These are phyloP conservation scores for Rhynchospora breviuscula DNA, from an alignment of 176 grass and related monocot species.

Conservation along the genomic window DNA sequence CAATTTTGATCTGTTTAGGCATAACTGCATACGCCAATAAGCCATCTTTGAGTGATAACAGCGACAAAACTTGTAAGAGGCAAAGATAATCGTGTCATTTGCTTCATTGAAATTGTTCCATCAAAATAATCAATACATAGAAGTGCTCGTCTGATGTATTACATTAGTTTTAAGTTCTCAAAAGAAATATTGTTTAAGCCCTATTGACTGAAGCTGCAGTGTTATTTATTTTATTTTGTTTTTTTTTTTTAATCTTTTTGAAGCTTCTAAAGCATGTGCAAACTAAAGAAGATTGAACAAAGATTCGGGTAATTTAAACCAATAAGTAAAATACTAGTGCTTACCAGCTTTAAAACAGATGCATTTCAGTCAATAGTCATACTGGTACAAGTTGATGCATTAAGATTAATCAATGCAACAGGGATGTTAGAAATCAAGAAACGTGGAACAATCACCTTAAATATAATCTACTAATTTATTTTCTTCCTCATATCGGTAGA, in stretches of 20 bases:
- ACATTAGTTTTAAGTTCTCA: background rate
- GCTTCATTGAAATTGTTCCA: background rate
- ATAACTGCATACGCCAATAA: too few relatives aligned
- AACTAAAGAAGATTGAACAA: background rate
- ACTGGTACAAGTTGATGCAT: background rate
- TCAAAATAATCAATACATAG: background rate
- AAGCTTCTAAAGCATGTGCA: too few relatives aligned
- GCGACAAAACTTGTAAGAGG: background rate
- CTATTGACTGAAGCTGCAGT: background rate
- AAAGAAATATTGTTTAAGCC: too few relatives aligned
- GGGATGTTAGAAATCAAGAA: background rate
- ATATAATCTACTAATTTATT: background rate
- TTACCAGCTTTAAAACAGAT: background rate
- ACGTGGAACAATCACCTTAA: background rate
- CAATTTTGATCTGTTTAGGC: background rate
- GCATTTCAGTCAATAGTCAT: background rate
- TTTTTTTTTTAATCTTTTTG: too few relatives aligned
- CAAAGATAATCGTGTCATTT: background rate
- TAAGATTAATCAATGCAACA: background rate
- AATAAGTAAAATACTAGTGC: background rate
- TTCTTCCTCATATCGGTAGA: constrained; percentile 47
- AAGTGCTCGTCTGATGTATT: background rate
- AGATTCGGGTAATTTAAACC: background rate
- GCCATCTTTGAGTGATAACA: background rate
- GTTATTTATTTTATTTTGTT: too few relatives aligned